Evolutionary conservation across 805 yeast species (phyloP).

Genomic region (Ogataea polymorpha): DNA sequence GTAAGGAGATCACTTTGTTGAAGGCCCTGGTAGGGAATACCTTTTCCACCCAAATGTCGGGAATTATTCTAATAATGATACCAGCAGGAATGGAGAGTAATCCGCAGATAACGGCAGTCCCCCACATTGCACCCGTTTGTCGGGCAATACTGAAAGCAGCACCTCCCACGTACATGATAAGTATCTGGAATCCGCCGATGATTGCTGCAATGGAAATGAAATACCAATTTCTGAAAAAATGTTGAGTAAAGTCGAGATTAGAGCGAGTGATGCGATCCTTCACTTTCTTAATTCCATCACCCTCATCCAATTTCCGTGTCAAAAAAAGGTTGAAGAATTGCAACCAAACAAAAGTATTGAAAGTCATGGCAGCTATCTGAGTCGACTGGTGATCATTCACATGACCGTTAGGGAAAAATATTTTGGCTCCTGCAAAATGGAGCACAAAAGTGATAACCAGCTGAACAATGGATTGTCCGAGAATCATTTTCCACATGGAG

Average conservation of each 20-base stretch:
- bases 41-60: slow-evolving; percentile 69
- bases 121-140: slow-evolving; percentile 89
- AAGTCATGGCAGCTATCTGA: slow-evolving; percentile 79
- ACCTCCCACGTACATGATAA: slow-evolving; percentile 97
- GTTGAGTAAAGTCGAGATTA: slow-evolving; percentile 79
- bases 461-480: slow-evolving; percentile 82
- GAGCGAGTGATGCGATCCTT: slow-evolving; percentile 56
- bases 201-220: slow-evolving; percentile 69
- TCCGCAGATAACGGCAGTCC: slow-evolving; percentile 79
- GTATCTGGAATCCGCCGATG: slow-evolving; percentile 79
- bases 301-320: slow-evolving; percentile 87
- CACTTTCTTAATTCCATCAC: slow-evolving; percentile 59
- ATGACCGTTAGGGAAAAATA: slow-evolving; percentile 45
- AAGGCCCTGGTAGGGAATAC: slow-evolving; percentile 63
- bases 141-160: slow-evolving; percentile 82
- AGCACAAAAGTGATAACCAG: slow-evolving; percentile 72
- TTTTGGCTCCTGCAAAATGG: slow-evolving; percentile 70
- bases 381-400: slow-evolving; percentile 43
- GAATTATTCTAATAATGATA: slow-evolving; percentile 67
- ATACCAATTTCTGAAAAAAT: slow-evolving; percentile 77
- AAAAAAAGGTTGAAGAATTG: slow-evolving; percentile 93
- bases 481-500: slow-evolving; percentile 98
- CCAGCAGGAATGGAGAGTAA: slow-evolving; percentile 80
- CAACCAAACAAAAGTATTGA: slow-evolving; percentile 96
- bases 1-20: slow-evolving; percentile 28